These are phyloP conservation scores for Rhynchospora breviuscula DNA, from an alignment of 176 grass and related monocot species.

Conservation along the genomic window DNA sequence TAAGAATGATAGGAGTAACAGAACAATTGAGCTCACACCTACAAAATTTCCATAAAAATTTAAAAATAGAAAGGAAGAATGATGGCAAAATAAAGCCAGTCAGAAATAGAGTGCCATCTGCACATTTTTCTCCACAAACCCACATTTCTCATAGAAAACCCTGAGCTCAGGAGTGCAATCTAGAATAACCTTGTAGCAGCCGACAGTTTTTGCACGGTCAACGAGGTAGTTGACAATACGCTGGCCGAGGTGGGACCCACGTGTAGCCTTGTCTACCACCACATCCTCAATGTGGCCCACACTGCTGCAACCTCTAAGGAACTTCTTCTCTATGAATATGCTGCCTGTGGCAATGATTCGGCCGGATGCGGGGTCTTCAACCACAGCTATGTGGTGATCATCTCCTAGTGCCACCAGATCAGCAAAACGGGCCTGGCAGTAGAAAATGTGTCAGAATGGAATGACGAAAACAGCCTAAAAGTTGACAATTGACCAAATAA, in stretches of 20 bases:
- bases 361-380: constrained; percentile 38
- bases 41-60: neutral
- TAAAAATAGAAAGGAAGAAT: neutral
- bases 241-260: constrained; percentile 48
- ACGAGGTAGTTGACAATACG: constrained; percentile 52
- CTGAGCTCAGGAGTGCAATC: constrained; percentile 65
- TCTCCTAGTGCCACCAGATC: constrained; percentile 69
- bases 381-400: constrained; percentile 72
- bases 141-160: constrained; percentile 70
- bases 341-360: constrained; percentile 65
- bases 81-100: constrained; percentile 10
- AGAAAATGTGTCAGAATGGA: neutral
- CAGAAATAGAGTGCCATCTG: constrained; percentile 92
- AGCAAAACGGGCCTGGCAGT: constrained; percentile 39
- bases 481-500: neutral
- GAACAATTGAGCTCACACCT: neutral
- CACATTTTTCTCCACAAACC: constrained; percentile 74
- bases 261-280: constrained; percentile 53
- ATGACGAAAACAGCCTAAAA: neutral
- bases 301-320: constrained; percentile 57
- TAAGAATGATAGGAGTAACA: no score
- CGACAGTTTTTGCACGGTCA: constrained; percentile 47
- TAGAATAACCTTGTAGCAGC: constrained; percentile 93
- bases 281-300: constrained; percentile 88
- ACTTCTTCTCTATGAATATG: constrained; percentile 87